Conservation (phyloP, 2,329 filamentous ascomycete species). For the Nemania abortiva region DNA sequence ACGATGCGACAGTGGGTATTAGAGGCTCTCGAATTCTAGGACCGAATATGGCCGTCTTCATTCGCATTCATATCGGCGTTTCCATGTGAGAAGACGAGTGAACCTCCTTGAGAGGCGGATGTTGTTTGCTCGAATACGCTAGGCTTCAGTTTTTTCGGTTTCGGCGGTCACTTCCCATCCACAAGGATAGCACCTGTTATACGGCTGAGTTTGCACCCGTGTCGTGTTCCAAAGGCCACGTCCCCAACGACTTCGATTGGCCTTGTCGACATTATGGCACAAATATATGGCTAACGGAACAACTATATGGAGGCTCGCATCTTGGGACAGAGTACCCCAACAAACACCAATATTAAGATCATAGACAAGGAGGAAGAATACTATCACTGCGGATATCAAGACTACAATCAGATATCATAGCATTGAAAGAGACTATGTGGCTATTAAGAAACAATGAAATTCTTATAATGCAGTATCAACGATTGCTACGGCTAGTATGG, state of each 20-base stretch:
- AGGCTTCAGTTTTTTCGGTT: not conserved
- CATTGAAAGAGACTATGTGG: not conserved
- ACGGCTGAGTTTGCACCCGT: not conserved
- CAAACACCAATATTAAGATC: not conserved
- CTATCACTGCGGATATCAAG: too few species aligned
- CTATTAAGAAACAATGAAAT: not conserved
- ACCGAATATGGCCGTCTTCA: not conserved
- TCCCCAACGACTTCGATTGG: not conserved
- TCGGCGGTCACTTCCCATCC: not conserved
- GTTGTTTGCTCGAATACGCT: not conserved
- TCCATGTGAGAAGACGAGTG: not conserved
- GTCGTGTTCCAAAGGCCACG: not conserved
- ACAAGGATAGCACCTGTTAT: not conserved
- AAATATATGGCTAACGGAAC: not conserved
- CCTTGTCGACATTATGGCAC: not conserved
- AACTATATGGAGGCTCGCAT: not conserved
- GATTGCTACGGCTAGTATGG: too few species aligned
- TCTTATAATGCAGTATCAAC: too few species aligned
- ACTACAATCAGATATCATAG: too few species aligned
- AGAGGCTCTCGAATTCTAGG: not conserved
- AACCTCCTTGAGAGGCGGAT: not conserved
- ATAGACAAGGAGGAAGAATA: too few species aligned
- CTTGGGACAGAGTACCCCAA: not conserved
- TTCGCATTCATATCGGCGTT: not conserved
- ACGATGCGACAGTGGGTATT: not conserved